phyloP scores from a whole-genome alignment of 257 asterid genomes.

The Jaltomata sinuosa region DNA sequence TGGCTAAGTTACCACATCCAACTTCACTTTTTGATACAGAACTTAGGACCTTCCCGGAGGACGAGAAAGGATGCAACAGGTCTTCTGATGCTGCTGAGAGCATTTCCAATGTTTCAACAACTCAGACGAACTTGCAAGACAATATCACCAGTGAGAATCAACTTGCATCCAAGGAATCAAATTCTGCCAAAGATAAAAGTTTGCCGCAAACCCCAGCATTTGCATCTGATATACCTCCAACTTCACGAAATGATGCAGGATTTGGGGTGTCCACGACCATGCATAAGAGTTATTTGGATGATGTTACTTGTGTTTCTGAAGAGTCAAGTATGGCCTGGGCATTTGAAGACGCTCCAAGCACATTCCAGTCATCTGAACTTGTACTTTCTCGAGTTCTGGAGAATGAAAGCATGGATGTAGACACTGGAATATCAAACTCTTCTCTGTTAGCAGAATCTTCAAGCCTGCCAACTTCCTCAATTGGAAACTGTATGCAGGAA shows the following conservation, averaged over 20 bases:
- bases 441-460: constrained; percentile 15
- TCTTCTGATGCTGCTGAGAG: constrained; percentile 12
- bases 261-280: constrained; percentile 1
- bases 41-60: not conserved
- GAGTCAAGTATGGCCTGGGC: not conserved
- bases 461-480: constrained; percentile 1
- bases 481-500: constrained; percentile 3
- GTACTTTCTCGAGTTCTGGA: constrained; percentile 8
- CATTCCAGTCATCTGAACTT: constrained; percentile 15
- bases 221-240: not conserved
- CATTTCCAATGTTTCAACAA: not conserved
- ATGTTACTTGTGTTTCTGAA: constrained; percentile 5
- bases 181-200: not conserved
- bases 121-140: not conserved
- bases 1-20: not conserved
- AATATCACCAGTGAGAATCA: not conserved
- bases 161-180: not conserved
- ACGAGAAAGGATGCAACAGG: not conserved
- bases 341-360: not conserved
- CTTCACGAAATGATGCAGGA: constrained; percentile 18
- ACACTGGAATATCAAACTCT: constrained; percentile 9
- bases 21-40: constrained; percentile 14
- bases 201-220: not conserved
- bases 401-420: constrained; percentile 8
- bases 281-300: constrained; percentile 8